Evolutionary conservation across 441 rosid genomes (phyloP).

Genomic region (Erodium trifolium): DNA sequence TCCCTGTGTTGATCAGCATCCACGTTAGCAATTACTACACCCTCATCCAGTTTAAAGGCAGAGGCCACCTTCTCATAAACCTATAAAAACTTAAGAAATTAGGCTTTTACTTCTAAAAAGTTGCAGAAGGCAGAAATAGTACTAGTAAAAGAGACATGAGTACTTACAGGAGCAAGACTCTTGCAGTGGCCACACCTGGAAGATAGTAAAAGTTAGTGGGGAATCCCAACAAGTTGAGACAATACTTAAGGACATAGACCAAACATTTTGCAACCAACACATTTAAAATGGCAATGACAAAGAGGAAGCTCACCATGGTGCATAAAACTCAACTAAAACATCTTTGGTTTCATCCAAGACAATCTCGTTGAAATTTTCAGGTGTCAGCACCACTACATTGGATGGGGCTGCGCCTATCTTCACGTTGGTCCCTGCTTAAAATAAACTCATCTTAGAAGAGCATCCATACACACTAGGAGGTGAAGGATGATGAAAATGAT

Average conservation of each 20-base stretch:
- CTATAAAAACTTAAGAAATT: slow-evolving; percentile 22
- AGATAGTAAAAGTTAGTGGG: slow-evolving; percentile 10
- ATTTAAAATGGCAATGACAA: background rate
- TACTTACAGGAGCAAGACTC: slow-evolving; percentile 66
- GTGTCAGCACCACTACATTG: slow-evolving; percentile 53
- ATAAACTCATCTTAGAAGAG: slow-evolving; percentile 15
- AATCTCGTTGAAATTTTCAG: slow-evolving; percentile 64
- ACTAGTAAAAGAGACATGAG: slow-evolving; percentile 9
- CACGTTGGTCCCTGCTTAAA: slow-evolving; percentile 65
- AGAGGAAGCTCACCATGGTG: slow-evolving; percentile 60
- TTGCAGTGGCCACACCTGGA: slow-evolving; percentile 74
- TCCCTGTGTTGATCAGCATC: slow-evolving; percentile 82
- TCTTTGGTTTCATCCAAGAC: slow-evolving; percentile 58
- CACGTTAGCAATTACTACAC: slow-evolving; percentile 75
- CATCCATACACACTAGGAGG: background rate
- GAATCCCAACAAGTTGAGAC: slow-evolving; percentile 3
- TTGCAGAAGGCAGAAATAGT: slow-evolving; percentile 3
- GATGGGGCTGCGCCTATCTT: slow-evolving; percentile 72
- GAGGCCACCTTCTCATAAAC: slow-evolving; percentile 83
- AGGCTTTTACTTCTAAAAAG: slow-evolving; percentile 9
- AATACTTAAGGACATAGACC: slow-evolving; percentile 3
- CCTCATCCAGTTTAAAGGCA: slow-evolving; percentile 62
- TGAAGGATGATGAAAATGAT: too few species aligned
- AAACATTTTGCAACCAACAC: background rate
- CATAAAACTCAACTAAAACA: slow-evolving; percentile 42